Base-by-base conservation (phyloP, 208 protist species). In the Naegleria lovaniensis region DNA sequence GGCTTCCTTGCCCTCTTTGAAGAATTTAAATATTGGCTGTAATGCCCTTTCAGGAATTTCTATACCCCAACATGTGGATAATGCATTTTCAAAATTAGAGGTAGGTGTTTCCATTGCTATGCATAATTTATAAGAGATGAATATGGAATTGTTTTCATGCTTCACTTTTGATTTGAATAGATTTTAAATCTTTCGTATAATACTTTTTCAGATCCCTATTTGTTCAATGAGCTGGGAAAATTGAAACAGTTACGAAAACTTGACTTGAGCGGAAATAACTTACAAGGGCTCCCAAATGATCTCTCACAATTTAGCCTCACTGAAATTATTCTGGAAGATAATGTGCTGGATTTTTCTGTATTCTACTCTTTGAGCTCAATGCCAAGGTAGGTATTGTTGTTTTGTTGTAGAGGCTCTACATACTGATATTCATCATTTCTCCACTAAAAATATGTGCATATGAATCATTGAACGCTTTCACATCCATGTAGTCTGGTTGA, bases 211-310 rank as follows among this genome's bases (percentile, higher is more conserved):
- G 83, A 85, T 48, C 83, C 83, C 0, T 85, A 85, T 19, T 29
- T 85, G 48, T 85, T 85, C 29, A 11, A 85, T 43, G 39, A 85
- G 40, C 11, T 85, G 11, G 13, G 83, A 38, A 25, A 48, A 51
- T 43, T 85, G 15, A 48, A 85, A 48, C 13, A 40, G 0, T 33
- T 85, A 16, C 43, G 7, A 40, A 85, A 48, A 51, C 41, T 85
- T 22, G 83, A 85, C 41, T 85, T 85, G 83, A 43, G 36, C 25
- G 83, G 83, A 48, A 85, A 85, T 85, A 85, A 85, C 41, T 85
- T 85, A 85, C 83, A 85, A 48, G 33, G 33, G 16, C 83, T 85
- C 41, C 83, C 83, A 25, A 48, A 85, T 85, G 83, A 85, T 85
- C 25, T 85, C 0, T 85, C 83, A 51, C 13, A 48, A 48, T 43